Conservation (phyloP, 2,329 filamentous ascomycete species). For the Pyricularia pennisetigena region DNA sequence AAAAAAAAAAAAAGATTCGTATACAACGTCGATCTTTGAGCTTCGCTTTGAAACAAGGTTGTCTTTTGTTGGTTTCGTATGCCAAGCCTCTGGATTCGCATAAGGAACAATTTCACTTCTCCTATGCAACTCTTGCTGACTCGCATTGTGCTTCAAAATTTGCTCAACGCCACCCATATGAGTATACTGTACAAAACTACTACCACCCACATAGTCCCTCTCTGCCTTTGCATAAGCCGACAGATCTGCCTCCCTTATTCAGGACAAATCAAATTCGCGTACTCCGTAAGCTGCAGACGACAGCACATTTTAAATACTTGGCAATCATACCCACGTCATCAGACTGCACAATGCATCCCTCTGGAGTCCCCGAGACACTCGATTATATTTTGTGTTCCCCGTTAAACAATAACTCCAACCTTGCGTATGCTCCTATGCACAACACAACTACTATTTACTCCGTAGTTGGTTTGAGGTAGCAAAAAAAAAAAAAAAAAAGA, state of each 20-base stretch:
- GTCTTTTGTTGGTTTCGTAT: neutral
- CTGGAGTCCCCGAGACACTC: neutral
- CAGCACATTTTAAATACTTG: no score
- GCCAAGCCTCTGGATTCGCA: neutral
- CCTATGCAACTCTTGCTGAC: neutral
- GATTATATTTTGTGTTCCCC: neutral
- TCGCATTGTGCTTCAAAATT: neutral
- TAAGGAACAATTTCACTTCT: neutral
- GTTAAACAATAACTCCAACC: neutral
- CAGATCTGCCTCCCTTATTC: no score
- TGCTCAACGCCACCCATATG: no score
- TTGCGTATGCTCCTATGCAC: neutral
- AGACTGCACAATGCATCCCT: neutral
- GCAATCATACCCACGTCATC: neutral
- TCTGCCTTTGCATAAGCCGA: no score
- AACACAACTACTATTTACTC: neutral
- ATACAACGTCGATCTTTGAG: neutral
- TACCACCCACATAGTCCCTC: no score
- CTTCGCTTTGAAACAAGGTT: neutral
- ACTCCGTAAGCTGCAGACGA: no score
- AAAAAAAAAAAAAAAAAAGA: neutral
- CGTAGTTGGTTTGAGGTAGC: neutral
- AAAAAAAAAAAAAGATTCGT: no score
- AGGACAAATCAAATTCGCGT: no score
- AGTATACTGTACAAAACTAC: neutral